Conservation (phyloP, 139 green algal species). For the Zygnema cylindricum region DNA sequence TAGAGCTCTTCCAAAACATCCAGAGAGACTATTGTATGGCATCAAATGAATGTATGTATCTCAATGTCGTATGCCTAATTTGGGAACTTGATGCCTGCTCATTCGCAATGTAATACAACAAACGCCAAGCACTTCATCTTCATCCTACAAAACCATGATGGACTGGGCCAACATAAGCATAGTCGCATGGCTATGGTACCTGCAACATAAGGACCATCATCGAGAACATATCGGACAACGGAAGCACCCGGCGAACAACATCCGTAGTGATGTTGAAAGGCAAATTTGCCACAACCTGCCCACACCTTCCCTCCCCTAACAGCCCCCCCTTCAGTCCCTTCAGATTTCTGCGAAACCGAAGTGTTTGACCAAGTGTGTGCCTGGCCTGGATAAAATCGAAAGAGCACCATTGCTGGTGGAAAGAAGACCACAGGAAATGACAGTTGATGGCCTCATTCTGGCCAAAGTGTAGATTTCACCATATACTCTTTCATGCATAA, state of each 20-base stretch:
- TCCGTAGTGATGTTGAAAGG: slow-evolving; percentile 98
- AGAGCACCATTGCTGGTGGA: too few relatives aligned
- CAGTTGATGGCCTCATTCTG: too few relatives aligned
- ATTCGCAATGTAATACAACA: neutral
- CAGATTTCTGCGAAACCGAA: neutral
- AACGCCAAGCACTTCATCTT: neutral
- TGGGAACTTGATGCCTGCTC: too few relatives aligned
- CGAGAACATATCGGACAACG: slow-evolving; percentile 73
- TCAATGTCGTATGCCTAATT: neutral
- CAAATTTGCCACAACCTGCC: slow-evolving; percentile 91
- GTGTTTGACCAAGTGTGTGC: too few relatives aligned
- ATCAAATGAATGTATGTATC: too few relatives aligned
- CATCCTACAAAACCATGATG: neutral
- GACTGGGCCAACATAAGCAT: neutral
- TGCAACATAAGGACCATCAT: slow-evolving; percentile 84
- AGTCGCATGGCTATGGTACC: slow-evolving; percentile 37
- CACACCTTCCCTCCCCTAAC: neutral
- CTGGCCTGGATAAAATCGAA: too few relatives aligned
- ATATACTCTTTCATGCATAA: too few relatives aligned
- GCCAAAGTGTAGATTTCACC: too few relatives aligned
- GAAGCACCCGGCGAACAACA: slow-evolving; percentile 80
- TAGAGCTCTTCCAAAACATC: too few relatives aligned
- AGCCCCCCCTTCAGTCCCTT: neutral
- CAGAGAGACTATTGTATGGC: too few relatives aligned
- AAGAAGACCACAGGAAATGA: too few relatives aligned